phyloP scores from a whole-genome alignment of 2,329 filamentous ascomycete species.

The Acrocalymma vagum region DNA sequence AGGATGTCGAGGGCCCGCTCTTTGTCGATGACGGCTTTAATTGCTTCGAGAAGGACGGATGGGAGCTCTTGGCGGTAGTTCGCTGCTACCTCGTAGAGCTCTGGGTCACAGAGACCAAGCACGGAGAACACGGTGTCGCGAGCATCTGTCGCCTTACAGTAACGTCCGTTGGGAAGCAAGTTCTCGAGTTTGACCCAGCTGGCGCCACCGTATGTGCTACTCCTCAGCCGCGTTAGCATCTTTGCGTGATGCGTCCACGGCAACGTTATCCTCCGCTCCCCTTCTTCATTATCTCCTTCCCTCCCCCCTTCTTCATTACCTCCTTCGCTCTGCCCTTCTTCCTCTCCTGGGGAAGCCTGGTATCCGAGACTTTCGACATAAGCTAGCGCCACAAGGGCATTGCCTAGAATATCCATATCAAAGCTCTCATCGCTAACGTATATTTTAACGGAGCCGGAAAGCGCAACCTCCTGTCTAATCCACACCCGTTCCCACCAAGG shows the following conservation, averaged over 20 bases:
- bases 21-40: background rate
- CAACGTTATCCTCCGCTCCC: background rate
- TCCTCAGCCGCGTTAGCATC: constrained; percentile 3
- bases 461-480: constrained; percentile 20
- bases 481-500: constrained; percentile 21
- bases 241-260: constrained; percentile 5
- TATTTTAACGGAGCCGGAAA: constrained; percentile 1
- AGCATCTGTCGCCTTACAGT: constrained; percentile 6
- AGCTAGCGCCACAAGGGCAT: background rate
- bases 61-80: constrained; percentile 4
- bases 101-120: constrained; percentile 2
- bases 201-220: background rate
- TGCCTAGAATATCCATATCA: constrained; percentile 3
- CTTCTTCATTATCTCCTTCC: background rate
- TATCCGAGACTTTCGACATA: constrained; percentile 1
- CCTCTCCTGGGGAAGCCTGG: background rate
- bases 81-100: background rate
- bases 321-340: background rate
- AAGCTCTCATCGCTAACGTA: constrained; percentile 2
- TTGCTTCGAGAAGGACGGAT: background rate
- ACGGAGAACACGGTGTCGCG: constrained; percentile 5
- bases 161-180: background rate
- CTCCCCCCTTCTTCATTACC: background rate
- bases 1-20: constrained; percentile 1
- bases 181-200: constrained; percentile 1